Evolutionary conservation across 2,329 filamentous ascomycete genomes (phyloP), one percentile per base, ranked within the genome.

Genomic region (Endoconidiophora laricicola): DNA sequence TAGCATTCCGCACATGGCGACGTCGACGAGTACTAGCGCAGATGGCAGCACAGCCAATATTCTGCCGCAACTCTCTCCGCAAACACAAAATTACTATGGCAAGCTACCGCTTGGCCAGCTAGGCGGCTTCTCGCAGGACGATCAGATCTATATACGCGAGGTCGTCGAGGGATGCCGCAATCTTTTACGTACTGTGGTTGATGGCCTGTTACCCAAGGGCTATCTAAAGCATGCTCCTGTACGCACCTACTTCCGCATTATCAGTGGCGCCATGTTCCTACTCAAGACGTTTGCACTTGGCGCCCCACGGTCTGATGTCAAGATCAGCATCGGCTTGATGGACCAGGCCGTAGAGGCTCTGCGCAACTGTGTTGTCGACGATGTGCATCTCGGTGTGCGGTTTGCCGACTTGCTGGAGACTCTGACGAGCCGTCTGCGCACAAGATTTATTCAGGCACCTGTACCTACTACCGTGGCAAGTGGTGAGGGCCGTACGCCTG

Each of bases 371-470:
- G 82, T 88, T 5, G 84, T 90, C 3, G 85, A 91, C 59, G 85
- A 91, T 57, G 83, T 90, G 6, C 85, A 91, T 61, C 72, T 91
- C 3, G 84, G 82, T n/a, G 86, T 83, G 53, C 76, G 84, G 6
- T 91, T 91, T 58, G 83, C 85, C 16, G 83, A 88, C 58, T 73
- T 90, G 44, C 74, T 90, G n/a, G 80, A 87, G 58, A 84, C 81
- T 1, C 66, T 91, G 39, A 87, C 83, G 0, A 79, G 80, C 54
- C 74, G 83, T 22, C 71, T 90, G 55, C 76, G 83, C 49, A 79
- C 80, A 57, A 75, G 83, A 5, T 86, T 91, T 58, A 86, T 78
- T 61, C 83, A 71, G 65, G 81, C 66, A 55, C 65, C 60, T 16
- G 55, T 60, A 20, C 66, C 66, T 12, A 63, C 60, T 14, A 40